phyloP scores from a whole-genome alignment of 768 basidiomycete genomes.

The Hericium rajendrae region DNA sequence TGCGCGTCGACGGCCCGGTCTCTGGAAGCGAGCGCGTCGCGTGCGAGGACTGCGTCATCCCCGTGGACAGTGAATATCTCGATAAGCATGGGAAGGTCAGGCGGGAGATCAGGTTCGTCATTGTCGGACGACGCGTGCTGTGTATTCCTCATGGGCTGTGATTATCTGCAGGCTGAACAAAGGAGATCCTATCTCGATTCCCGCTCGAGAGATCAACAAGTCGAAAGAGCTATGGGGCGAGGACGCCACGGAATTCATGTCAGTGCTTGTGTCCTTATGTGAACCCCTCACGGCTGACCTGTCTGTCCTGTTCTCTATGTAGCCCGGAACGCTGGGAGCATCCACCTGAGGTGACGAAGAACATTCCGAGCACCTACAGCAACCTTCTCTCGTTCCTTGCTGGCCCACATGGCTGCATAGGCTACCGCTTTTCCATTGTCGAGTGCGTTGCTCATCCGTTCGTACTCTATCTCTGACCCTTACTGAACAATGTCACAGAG shows the following conservation, averaged over 20 bases:
- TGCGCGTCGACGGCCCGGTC: slow-evolving; percentile 13
- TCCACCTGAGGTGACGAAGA: slow-evolving; percentile 3
- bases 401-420: slow-evolving; percentile 12
- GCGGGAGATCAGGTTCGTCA: slow-evolving; percentile 10
- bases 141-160: not conserved
- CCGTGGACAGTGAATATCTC: slow-evolving; percentile 8
- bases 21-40: slow-evolving; percentile 3
- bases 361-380: slow-evolving; percentile 8
- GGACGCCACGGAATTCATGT: slow-evolving; percentile 16
- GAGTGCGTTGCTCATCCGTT: slow-evolving; percentile 5
- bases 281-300: not conserved
- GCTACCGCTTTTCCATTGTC: slow-evolving; percentile 11
- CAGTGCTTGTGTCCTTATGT: slow-evolving; percentile 6
- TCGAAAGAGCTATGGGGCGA: slow-evolving; percentile 13
- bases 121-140: not conserved
- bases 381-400: slow-evolving; percentile 10
- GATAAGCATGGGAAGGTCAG: slow-evolving; percentile 10
- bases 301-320: not conserved
- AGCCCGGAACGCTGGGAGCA: slow-evolving; percentile 15
- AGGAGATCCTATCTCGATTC: slow-evolving; percentile 8
- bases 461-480: not conserved
- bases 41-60: slow-evolving; percentile 10
- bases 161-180: not conserved
- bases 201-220: slow-evolving; percentile 6
- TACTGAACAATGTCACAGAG: slow-evolving; percentile 4